Conservation (phyloP, 139 green algal genomes). For the Micractinium sp. region DNA sequence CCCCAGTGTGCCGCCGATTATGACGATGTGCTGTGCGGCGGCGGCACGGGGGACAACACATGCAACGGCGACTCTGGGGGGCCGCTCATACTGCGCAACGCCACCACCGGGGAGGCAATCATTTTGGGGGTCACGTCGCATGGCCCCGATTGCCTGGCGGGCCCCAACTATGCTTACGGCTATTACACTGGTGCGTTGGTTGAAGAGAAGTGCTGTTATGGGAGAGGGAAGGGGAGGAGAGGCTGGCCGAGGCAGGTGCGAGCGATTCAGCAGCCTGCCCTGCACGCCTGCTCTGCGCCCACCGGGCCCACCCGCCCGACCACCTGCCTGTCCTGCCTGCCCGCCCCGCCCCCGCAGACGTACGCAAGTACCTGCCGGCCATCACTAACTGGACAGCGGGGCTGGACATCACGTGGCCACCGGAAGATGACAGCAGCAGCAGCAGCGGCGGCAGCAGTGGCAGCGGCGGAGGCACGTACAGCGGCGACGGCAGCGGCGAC, state of each 20-base stretch:
- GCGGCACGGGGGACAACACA: slow-evolving; percentile 15
- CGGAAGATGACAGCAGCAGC: not conserved
- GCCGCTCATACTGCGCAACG: not conserved
- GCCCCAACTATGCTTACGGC: not conserved
- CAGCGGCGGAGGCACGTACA: not conserved
- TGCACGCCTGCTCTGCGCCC: not conserved
- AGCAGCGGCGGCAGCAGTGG: not conserved
- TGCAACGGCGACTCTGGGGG: slow-evolving; percentile 24
- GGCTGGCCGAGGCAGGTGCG: too few species aligned
- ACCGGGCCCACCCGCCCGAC: too few species aligned
- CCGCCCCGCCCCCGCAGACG: not conserved
- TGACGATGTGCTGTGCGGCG: slow-evolving; percentile 15
- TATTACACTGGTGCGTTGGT: slow-evolving; percentile 23
- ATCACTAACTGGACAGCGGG: not conserved
- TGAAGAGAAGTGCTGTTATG: not conserved
- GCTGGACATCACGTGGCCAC: not conserved
- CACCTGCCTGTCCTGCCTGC: too few species aligned
- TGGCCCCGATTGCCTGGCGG: slow-evolving; percentile 18
- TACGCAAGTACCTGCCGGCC: not conserved
- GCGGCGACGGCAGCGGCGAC: not conserved
- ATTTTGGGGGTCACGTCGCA: not conserved
- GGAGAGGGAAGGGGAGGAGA: not conserved
- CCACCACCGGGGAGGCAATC: not conserved
- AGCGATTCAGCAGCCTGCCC: not conserved
- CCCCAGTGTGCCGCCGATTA: slow-evolving; percentile 9